phyloP scores from a whole-genome alignment of 371 early-diverging fungal genomes.

The Dichotomocladium elegans region DNA sequence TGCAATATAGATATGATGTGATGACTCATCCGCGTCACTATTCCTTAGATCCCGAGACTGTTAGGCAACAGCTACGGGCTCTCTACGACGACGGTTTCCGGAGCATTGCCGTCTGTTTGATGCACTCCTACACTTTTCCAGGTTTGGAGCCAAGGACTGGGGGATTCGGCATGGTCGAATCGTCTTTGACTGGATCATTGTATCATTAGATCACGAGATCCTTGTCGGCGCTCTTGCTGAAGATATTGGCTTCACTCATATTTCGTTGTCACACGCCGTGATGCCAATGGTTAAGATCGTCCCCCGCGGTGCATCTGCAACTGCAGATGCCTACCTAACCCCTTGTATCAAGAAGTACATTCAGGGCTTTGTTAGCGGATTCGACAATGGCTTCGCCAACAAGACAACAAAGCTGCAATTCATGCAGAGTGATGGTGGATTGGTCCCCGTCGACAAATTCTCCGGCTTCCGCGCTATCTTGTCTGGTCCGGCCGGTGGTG shows the following conservation, averaged over 20 bases:
- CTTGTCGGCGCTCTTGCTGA: slow-evolving; percentile 66
- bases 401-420: slow-evolving; percentile 77
- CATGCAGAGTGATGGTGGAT: slow-evolving; percentile 96
- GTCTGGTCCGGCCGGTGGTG: slow-evolving; percentile 95
- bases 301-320: slow-evolving; percentile 87
- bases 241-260: slow-evolving; percentile 76
- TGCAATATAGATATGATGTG: too few relatives aligned
- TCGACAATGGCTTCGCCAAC: slow-evolving; percentile 66
- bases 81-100: slow-evolving; percentile 72
- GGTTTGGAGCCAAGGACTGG: too few relatives aligned
- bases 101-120: slow-evolving; percentile 86
- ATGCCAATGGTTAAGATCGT: slow-evolving; percentile 95
- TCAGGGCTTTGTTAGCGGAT: slow-evolving; percentile 79
- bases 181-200: too few relatives aligned
- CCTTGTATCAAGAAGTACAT: slow-evolving; percentile 87
- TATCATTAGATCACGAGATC: slow-evolving; percentile 69
- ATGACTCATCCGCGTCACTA: too few relatives aligned
- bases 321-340: slow-evolving; percentile 92
- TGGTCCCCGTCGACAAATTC: slow-evolving; percentile 80
- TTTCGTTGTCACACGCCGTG: slow-evolving; percentile 79
- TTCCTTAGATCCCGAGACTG: slow-evolving; percentile 17
- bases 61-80: slow-evolving; percentile 55
- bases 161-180: neutral
- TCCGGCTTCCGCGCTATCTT: slow-evolving; percentile 88
- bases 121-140: slow-evolving; percentile 90